Conservation (phyloP, 768 basidiomycete species). For the Pluteus cervinus region DNA sequence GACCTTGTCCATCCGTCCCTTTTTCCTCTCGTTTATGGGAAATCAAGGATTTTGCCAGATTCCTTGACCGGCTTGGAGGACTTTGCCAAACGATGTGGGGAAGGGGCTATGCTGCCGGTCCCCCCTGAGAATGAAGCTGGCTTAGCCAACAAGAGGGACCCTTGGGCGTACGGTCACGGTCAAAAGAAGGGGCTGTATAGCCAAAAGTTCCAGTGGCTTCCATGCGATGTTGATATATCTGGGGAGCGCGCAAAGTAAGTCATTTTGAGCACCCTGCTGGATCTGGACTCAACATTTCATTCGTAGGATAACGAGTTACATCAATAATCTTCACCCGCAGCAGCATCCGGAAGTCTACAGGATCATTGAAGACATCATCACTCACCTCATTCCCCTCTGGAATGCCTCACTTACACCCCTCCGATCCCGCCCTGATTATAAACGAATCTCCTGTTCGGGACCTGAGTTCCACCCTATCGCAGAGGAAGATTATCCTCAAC, state of each 20-base stretch:
- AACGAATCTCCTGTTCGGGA: conserved; percentile 8
- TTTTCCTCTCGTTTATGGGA: conserved; percentile 24
- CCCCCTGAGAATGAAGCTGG: conserved; percentile 5
- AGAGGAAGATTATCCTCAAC: conserved; percentile 3
- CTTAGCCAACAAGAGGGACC: too few species aligned
- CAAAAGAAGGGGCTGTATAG: not conserved
- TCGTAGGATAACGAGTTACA: conserved; percentile 22
- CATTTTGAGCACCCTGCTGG: too few species aligned
- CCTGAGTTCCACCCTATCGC: conserved; percentile 9
- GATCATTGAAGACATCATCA: conserved; percentile 17
- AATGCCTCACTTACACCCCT: conserved; percentile 16
- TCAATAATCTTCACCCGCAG: conserved; percentile 29
- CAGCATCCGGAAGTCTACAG: conserved; percentile 13
- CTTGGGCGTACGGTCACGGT: not conserved
- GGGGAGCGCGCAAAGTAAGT: conserved; percentile 4
- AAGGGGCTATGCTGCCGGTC: conserved; percentile 5
- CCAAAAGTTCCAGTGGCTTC: conserved; percentile 7
- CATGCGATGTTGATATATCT: conserved; percentile 8
- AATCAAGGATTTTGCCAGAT: conserved; percentile 7
- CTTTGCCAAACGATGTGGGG: conserved; percentile 4
- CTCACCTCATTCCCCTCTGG: conserved; percentile 20
- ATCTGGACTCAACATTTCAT: too few species aligned
- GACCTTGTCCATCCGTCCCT: conserved; percentile 35
- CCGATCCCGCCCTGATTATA: conserved; percentile 1
- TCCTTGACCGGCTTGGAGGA: conserved; percentile 6